Base-by-base conservation (phyloP, 306 rosid species). In the Ammopiptanthus mongolicus region DNA sequence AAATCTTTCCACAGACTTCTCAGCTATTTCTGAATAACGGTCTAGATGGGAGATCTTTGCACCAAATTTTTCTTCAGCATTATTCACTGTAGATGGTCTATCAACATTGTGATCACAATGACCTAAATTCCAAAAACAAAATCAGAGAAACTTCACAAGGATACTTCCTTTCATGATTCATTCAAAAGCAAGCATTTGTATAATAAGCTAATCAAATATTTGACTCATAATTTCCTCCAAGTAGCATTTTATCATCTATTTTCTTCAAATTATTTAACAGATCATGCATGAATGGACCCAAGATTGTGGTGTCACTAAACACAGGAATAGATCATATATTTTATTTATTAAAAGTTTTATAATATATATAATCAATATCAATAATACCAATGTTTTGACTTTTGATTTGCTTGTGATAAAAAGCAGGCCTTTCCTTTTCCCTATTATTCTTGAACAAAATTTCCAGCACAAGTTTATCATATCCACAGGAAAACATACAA, bases 1-100 rank as follows among this genome's bases (percentile, higher is more conserved):
- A 85, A 91, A 94, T 53, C 55, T 92, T 81, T 94, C 97, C 87
- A 91, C 61, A 0, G 97, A 94, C 76, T 85, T 90, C 88, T 82
- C 89, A 34, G 99, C 89, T 90, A 95, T 84, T 78, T 87, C 85
- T 25, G 97, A 90, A 76, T 95, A 95, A 34, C 78, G 79, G 57
- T 82, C 82, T 75, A 92, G 50, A 71, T 87, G 99, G 69, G 99
- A 92, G 79, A 95, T 95, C 64, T 92, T 86, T 66, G 93, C 82
- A 72, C 93, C 92, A 47, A 92, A 92, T 21, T 91, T 93, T 48
- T 11, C 86, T 62, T 83, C 79, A 17, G 61, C 63, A 63, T 56
- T 74, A 37, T 55, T 50, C 56, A 78, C 81, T 56, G 61, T 18
- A 57, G 22, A n/a, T 78, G 82, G 52, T 71, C 37, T 65, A 14